A percentile compares a stretch with the other conserved stretches of the same genome.
Evolutionary conservation across 2,329 filamentous ascomycete species (phyloP).

Genomic region (Aspergillus persii): DNA sequence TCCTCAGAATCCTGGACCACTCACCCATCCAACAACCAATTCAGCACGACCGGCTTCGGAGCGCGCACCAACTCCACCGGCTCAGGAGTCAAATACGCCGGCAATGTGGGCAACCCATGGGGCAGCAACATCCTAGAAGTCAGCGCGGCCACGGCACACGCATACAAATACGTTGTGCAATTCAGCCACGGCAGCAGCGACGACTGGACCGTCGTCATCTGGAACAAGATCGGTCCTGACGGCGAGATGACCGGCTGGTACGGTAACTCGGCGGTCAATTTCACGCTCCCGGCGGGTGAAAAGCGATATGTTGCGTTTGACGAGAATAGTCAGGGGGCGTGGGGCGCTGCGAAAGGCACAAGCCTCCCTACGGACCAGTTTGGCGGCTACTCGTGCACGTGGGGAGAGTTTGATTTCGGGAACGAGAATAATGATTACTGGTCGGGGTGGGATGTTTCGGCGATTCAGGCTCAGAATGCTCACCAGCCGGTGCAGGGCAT

Average conservation of each 20-base stretch:
- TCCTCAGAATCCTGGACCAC: constrained; percentile 22
- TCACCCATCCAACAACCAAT: constrained; percentile 17
- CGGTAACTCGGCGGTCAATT: constrained; percentile 31
- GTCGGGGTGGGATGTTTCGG: constrained; percentile 43
- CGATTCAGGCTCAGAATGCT: constrained; percentile 34
- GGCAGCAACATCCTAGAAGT: constrained; percentile 42
- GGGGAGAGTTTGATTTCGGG: constrained; percentile 41
- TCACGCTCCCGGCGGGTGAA: constrained; percentile 31
- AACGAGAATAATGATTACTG: constrained; percentile 32
- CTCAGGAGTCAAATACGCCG: constrained; percentile 27
- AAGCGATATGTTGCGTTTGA: constrained; percentile 39
- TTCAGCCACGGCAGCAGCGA: constrained; percentile 31
- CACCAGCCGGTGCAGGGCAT: constrained; percentile 33
- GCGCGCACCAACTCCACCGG: constrained; percentile 22
- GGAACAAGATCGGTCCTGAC: constrained; percentile 41
- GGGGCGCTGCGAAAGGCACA: constrained; percentile 30
- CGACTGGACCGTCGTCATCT: constrained; percentile 35
- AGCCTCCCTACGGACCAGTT: constrained; percentile 26
- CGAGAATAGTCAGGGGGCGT: constrained; percentile 37
- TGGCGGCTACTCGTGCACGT: constrained; percentile 38
- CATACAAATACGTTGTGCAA: constrained; percentile 38
- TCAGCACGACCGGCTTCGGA: constrained; percentile 31
- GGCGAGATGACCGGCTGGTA: constrained; percentile 38
- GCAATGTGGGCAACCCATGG: constrained; percentile 40
- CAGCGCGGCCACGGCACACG: constrained; percentile 24